Evolutionary conservation across 192 early-diverging fungal genomes (phyloP).

Genomic region (Entomortierella parvispora): DNA sequence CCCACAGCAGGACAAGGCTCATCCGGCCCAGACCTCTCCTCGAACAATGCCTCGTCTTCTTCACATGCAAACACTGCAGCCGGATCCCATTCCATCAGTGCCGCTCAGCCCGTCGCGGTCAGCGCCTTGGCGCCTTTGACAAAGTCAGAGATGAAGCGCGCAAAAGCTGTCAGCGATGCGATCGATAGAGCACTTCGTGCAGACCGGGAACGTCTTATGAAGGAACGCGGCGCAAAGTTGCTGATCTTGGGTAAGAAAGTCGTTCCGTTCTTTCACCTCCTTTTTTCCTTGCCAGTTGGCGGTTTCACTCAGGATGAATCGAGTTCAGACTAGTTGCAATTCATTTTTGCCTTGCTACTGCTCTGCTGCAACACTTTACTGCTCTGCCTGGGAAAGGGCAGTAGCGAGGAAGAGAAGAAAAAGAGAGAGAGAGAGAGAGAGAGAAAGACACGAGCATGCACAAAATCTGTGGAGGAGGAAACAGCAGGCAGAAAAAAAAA

Average conservation of each 20-base stretch:
- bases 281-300: neutral
- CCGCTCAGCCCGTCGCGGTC: conserved; percentile 9
- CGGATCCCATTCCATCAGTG: conserved; percentile 19
- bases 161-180: conserved; percentile 44
- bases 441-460: neutral
- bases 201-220: conserved; percentile 38
- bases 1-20: too few relatives aligned
- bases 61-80: neutral
- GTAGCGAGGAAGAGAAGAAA: neutral
- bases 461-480: neutral
- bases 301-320: neutral
- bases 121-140: neutral
- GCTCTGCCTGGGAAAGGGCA: too few relatives aligned
- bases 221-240: conserved; percentile 45
- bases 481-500: conserved; percentile 5
- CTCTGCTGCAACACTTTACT: too few relatives aligned
- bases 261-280: neutral
- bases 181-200: conserved; percentile 37
- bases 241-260: conserved; percentile 46
- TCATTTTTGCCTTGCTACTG: too few relatives aligned
- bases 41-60: neutral
- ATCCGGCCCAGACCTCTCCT: neutral
- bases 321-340: too few relatives aligned
- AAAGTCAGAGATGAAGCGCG: conserved; percentile 31
- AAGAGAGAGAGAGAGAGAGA: neutral